Base-by-base conservation (phyloP, 1,284 basidiomycete genomes). In the Microbotryum scabiosae region DNA sequence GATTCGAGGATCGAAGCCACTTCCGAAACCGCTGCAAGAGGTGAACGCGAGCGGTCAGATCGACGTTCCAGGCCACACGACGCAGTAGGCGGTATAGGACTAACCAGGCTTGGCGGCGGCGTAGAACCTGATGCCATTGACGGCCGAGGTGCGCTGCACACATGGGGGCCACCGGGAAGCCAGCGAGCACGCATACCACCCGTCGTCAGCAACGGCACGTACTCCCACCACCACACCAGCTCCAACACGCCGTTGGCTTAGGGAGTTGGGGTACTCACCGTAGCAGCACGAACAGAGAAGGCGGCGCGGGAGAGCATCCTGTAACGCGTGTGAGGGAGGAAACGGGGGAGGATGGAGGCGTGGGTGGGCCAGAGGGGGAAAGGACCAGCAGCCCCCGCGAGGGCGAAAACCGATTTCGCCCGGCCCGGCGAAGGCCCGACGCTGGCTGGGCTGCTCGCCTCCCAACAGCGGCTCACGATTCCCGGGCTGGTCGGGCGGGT, bases 1-100 rank as follows among this genome's bases (percentile, higher is more conserved):
- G 88, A 88, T 84, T 98, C 94, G 75, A 98, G 86, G 81, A 98
- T 97, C 74, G 91, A 92, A 65, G 92, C 94, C 73, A 98, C 94
- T 84, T 98, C 94, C 74, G 93, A 94, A 72, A 93, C 93, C 78
- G 92, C 94, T 97, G 73, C 63, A 51, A 57, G 54, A 52, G 8
- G 32, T n/a, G n/a, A n/a, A n/a, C n/a, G n/a, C n/a, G n/a, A n/a
- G n/a, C n/a, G n/a, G n/a, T n/a, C n/a, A n/a, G n/a, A n/a, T n/a
- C n/a, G n/a, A n/a, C n/a, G n/a, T n/a, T n/a, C n/a, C n/a, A n/a
- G n/a, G n/a, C n/a, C n/a, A n/a, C n/a, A n/a, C n/a, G n/a, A n/a
- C n/a, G n/a, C n/a, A n/a, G n/a, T n/a, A n/a, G n/a, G n/a, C n/a
- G n/a, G n/a, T 5, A 10, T 5, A 10, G 7, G 20, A 82, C 87